phyloP scores from a whole-genome alignment of 768 basidiomycete genomes.

The Paxillus involutus region DNA sequence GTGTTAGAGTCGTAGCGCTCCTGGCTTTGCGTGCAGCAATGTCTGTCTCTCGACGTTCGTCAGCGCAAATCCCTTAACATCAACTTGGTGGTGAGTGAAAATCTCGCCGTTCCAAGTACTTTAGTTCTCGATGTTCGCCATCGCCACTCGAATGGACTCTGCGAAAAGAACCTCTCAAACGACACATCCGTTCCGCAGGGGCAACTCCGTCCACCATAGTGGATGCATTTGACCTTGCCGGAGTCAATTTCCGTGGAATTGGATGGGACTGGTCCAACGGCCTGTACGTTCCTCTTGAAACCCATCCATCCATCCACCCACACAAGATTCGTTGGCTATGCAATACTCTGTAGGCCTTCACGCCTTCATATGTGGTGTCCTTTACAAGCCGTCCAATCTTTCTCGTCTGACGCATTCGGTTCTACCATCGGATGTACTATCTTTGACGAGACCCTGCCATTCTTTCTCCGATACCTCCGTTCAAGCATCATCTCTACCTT shows the following conservation, averaged over 20 bases:
- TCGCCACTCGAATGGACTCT: conserved; percentile 18
- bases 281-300: conserved; percentile 33
- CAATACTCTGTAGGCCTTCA: conserved; percentile 34
- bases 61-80: conserved; percentile 5
- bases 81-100: conserved; percentile 9
- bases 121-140: conserved; percentile 14
- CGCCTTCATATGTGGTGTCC: conserved; percentile 41
- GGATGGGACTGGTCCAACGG: conserved; percentile 60
- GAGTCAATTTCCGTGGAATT: conserved; percentile 49
- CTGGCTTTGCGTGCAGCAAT: conserved; percentile 38
- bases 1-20: conserved; percentile 43
- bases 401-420: conserved; percentile 38
- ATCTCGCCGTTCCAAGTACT: too few relatives aligned
- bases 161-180: conserved; percentile 10
- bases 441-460: conserved; percentile 30
- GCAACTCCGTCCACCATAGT: not conserved
- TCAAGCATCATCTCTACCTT: conserved; percentile 44
- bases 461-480: conserved; percentile 28
- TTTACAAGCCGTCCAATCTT: conserved; percentile 47
- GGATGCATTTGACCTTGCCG: conserved; percentile 51
- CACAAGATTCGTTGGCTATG: conserved; percentile 35
- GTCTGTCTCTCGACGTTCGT: conserved; percentile 3
- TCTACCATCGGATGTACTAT: not conserved
- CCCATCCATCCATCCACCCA: conserved; percentile 42
- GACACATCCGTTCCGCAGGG: conserved; percentile 7